phyloP scores from a whole-genome alignment of 768 basidiomycete species.

The Rubroboletus satanas region DNA sequence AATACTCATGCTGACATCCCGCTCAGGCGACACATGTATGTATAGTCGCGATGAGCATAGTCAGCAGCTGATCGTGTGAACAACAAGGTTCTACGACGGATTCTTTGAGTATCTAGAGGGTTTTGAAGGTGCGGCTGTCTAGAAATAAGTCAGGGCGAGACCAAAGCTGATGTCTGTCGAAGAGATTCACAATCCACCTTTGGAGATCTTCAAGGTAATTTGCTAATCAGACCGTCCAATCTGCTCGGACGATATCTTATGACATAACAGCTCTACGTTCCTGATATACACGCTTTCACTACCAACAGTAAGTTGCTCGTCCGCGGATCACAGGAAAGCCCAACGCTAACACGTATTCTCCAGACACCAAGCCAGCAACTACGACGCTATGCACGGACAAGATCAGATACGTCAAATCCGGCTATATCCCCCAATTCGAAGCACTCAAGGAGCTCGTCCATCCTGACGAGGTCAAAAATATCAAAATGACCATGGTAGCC shows the following conservation, averaged over 20 bases:
- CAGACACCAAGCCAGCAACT: slow-evolving; percentile 20
- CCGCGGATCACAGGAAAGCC: not conserved
- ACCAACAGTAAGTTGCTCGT: slow-evolving; percentile 12
- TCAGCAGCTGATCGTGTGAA: not conserved
- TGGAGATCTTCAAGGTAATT: slow-evolving; percentile 26
- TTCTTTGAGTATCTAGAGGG: slow-evolving; percentile 28
- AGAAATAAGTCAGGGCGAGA: not conserved
- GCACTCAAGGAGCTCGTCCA: slow-evolving; percentile 54
- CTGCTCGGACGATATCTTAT: not conserved
- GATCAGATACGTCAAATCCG: slow-evolving; percentile 56
- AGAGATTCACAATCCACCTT: slow-evolving; percentile 23
- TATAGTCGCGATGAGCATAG: not conserved
- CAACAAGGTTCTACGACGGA: slow-evolving; percentile 26
- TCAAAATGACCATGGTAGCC: slow-evolving; percentile 70
- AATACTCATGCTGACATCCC: not conserved
- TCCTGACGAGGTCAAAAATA: slow-evolving; percentile 57
- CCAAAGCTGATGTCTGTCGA: not conserved
- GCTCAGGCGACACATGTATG: slow-evolving; percentile 26
- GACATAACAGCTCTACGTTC: slow-evolving; percentile 22
- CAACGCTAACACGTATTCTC: not conserved
- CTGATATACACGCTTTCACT: slow-evolving; percentile 21
- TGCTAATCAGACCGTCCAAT: no score
- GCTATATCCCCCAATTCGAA: slow-evolving; percentile 62
- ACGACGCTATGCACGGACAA: slow-evolving; percentile 45
- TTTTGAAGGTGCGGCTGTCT: slow-evolving; percentile 20